These are phyloP conservation scores for Gossypium davidsonii DNA, from an alignment of 441 rosid genomes.

Conservation along the genomic window DNA sequence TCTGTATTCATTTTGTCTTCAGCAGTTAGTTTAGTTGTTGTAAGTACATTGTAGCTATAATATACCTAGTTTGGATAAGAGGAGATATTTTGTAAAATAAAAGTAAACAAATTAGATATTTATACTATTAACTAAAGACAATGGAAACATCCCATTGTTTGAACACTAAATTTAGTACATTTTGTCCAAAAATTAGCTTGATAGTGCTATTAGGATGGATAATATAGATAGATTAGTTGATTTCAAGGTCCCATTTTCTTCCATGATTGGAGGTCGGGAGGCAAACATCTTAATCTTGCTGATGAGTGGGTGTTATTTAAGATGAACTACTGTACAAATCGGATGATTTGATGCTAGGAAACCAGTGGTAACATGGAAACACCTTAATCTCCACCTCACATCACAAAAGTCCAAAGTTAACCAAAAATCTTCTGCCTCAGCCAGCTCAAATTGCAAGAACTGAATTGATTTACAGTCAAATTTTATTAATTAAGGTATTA, in stretches of 20 bases:
- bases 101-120: background rate
- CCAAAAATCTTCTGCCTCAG: background rate
- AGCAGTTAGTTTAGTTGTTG: background rate
- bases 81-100: too few relatives aligned
- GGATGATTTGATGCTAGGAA: background rate
- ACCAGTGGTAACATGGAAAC: conserved; percentile 13
- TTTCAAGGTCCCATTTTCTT: too few relatives aligned
- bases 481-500: background rate
- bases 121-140: background rate
- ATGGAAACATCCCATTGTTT: background rate
- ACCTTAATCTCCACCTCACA: conserved; percentile 14
- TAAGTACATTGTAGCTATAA: background rate
- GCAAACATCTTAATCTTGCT: too few relatives aligned
- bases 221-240: too few relatives aligned
- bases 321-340: background rate
- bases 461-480: background rate
- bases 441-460: background rate
- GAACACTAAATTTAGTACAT: too few relatives aligned
- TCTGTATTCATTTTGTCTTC: background rate
- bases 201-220: background rate
- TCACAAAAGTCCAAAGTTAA: conserved; percentile 16
- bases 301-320: too few relatives aligned
- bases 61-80: background rate
- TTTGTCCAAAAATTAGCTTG: background rate
- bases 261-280: too few relatives aligned